Conservation (phyloP, 2,329 filamentous ascomycete genomes). For the Trichoderma koningiopsis region DNA sequence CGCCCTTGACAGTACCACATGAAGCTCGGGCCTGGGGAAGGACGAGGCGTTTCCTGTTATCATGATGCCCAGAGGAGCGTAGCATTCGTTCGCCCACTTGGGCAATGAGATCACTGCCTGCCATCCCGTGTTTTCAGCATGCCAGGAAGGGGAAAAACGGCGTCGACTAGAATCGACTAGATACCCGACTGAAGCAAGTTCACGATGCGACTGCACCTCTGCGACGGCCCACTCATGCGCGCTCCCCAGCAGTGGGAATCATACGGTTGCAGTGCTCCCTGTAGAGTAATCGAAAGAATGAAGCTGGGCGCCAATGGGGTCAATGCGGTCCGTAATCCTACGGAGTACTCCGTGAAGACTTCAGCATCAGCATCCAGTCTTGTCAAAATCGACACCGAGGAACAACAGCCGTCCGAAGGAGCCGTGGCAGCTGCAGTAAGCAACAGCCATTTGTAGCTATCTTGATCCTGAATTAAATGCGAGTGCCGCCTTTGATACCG, state of each 20-base stretch:
- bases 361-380: background rate
- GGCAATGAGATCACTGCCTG: slow-evolving; percentile 10
- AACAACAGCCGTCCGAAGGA: background rate
- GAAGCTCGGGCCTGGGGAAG: slow-evolving; percentile 2
- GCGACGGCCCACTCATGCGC: background rate
- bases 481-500: slow-evolving; percentile 2
- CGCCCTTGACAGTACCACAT: background rate
- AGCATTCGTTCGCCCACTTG: background rate
- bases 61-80: background rate
- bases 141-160: slow-evolving; percentile 1
- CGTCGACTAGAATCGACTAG: background rate
- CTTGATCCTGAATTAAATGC: background rate
- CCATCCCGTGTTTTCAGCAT: slow-evolving; percentile 11
- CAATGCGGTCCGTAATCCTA: background rate
- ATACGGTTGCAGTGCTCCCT: background rate
- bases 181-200: background rate
- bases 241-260: background rate
- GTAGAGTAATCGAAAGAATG: background rate
- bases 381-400: background rate
- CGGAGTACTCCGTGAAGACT: background rate
- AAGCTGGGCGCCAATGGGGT: background rate
- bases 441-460: background rate
- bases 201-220: background rate
- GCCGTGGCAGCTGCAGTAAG: background rate
- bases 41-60: background rate